Percentiles rank a stretch among this genome's conserved stretches.
Evolutionary conservation across 441 rosid genomes (phyloP).

Genomic region (Eugenia klotzschiana): DNA sequence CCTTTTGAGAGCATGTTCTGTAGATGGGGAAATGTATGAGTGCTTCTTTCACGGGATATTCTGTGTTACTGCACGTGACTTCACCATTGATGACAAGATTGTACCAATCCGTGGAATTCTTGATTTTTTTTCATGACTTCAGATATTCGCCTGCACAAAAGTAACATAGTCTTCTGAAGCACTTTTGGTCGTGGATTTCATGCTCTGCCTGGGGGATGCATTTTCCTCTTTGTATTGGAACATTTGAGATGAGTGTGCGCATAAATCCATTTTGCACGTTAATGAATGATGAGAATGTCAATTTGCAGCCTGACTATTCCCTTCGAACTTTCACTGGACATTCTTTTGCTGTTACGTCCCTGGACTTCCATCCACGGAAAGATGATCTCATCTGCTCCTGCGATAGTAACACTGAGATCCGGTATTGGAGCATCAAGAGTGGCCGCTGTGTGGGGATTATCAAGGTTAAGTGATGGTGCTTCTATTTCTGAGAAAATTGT

Average conservation of each 20-base stretch:
- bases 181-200: not conserved
- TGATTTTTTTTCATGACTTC: not conserved
- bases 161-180: not conserved
- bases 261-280: not conserved
- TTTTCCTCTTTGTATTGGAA: not conserved
- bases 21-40: not conserved
- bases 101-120: not conserved
- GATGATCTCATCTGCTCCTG: slow-evolving; percentile 89
- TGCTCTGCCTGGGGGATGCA: not conserved
- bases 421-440: slow-evolving; percentile 83
- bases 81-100: not conserved
- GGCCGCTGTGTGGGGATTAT: slow-evolving; percentile 63
- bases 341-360: slow-evolving; percentile 55
- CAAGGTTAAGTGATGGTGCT: slow-evolving; percentile 35
- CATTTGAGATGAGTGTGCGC: not conserved
- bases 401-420: slow-evolving; percentile 71
- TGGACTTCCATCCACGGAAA: slow-evolving; percentile 84
- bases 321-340: slow-evolving; percentile 74
- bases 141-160: not conserved
- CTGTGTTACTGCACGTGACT: not conserved
- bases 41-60: not conserved
- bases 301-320: slow-evolving; percentile 66
- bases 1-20: not conserved
- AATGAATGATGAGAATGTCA: not conserved
- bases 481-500: not conserved